Conservation (phyloP, 1,284 basidiomycete genomes). For the Tremellales sp. region DNA sequence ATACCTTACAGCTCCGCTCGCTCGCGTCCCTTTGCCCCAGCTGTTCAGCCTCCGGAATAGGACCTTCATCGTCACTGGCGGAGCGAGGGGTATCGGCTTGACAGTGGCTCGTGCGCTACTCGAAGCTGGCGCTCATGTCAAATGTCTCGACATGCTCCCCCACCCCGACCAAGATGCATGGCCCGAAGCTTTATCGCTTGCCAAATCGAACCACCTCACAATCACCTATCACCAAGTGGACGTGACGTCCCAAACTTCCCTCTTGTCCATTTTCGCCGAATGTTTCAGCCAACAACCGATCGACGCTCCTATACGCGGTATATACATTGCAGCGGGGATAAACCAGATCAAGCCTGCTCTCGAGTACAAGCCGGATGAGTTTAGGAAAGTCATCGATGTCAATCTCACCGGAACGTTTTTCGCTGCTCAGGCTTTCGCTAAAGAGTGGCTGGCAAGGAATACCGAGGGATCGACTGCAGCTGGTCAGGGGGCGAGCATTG, state of each 20-base stretch:
- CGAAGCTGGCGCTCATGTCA: conserved; percentile 73
- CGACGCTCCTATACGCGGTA: conserved; percentile 51
- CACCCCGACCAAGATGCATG: conserved; percentile 63
- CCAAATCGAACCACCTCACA: conserved; percentile 51
- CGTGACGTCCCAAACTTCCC: conserved; percentile 58
- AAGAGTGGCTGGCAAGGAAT: conserved; percentile 16
- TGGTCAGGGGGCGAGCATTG: conserved; percentile 69
- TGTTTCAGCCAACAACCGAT: conserved; percentile 50
- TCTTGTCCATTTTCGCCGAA: conserved; percentile 57
- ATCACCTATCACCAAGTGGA: conserved; percentile 65
- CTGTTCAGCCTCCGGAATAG: conserved; percentile 66
- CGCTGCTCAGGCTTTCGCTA: conserved; percentile 24
- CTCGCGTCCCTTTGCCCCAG: conserved; percentile 10
- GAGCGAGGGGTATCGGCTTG: conserved; percentile 72
- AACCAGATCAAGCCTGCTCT: conserved; percentile 62
- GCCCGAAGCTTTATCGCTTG: conserved; percentile 56
- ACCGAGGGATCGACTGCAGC: conserved; percentile 49
- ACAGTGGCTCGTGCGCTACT: conserved; percentile 73
- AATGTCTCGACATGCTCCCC: conserved; percentile 68
- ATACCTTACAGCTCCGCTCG: conserved; percentile 9
- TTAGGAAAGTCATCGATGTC: conserved; percentile 67
- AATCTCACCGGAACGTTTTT: conserved; percentile 54
- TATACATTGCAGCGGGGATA: conserved; percentile 72
- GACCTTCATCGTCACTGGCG: conserved; percentile 72
- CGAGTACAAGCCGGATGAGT: conserved; percentile 65